These are phyloP conservation scores for Paraurostyla sp. DNA, from an alignment of 73 alveolate genomes.

Conservation along the genomic window DNA sequence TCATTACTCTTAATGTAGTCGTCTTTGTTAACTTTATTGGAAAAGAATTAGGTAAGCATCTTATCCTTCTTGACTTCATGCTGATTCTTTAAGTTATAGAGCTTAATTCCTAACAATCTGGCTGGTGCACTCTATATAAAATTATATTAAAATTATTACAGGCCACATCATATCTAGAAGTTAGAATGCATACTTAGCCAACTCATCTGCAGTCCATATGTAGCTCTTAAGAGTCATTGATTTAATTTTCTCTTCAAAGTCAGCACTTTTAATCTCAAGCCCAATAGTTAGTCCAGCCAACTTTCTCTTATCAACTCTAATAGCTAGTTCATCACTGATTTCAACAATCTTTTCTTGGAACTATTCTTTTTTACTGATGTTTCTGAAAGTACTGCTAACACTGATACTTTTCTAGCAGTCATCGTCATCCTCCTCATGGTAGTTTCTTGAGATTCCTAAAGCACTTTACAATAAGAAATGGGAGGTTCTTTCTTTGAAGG, in stretches of 20 bases:
- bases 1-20: no score
- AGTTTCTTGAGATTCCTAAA: slow-evolving; percentile 78
- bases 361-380: neutral
- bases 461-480: slow-evolving; percentile 67
- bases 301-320: slow-evolving; percentile 33
- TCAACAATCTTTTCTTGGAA: slow-evolving; percentile 59
- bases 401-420: slow-evolving; percentile 42
- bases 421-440: slow-evolving; percentile 79
- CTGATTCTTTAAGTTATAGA: slow-evolving; percentile 27
- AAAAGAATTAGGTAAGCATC: no score
- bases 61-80: slow-evolving; percentile 57
- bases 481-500: slow-evolving; percentile 66
- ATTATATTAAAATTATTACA: neutral
- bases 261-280: slow-evolving; percentile 17
- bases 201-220: slow-evolving; percentile 44
- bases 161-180: slow-evolving; percentile 75
- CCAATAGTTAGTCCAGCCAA: slow-evolving; percentile 49
- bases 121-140: slow-evolving; percentile 31
- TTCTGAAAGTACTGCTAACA: slow-evolving; percentile 46
- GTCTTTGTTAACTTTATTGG: no score
- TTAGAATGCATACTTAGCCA: neutral
- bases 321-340: slow-evolving; percentile 49
- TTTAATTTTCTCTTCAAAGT: neutral
- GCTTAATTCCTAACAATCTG: slow-evolving; percentile 61
- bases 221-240: slow-evolving; percentile 24